A percentile compares a stretch with the other conserved stretches of the same genome.
Evolutionary conservation across 1,284 basidiomycete species (phyloP).

Genomic region (Rhodotorula sp.): DNA sequence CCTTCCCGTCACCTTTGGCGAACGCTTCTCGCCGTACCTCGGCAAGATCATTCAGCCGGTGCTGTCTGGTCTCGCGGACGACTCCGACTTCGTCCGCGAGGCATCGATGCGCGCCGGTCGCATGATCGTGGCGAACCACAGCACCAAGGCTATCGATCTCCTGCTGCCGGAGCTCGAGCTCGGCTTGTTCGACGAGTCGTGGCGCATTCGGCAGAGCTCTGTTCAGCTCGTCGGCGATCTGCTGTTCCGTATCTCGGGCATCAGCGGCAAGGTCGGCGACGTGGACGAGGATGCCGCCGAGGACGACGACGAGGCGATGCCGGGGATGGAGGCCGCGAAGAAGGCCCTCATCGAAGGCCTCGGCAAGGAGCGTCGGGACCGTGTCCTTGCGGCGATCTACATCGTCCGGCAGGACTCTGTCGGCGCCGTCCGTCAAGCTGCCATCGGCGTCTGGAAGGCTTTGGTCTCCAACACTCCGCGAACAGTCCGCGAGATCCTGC

Average conservation of each 20-base stretch:
- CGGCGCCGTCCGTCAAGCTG: constrained; percentile 81
- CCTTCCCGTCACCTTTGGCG: constrained; percentile 92
- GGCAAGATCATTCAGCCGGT: constrained; percentile 93
- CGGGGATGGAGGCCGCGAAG: constrained; percentile 69
- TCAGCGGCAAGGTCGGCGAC: constrained; percentile 82
- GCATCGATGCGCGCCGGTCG: constrained; percentile 98
- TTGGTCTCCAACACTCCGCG: constrained; percentile 72
- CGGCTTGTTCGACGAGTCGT: constrained; percentile 90
- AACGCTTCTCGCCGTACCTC: constrained; percentile 91
- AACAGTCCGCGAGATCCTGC: constrained; percentile 86
- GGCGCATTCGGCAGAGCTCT: constrained; percentile 90
- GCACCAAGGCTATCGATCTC: constrained; percentile 85
- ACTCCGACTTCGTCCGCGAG: constrained; percentile 71
- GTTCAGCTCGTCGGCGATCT: constrained; percentile 94
- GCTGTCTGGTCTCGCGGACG: constrained; percentile 85
- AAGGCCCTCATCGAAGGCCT: constrained; percentile 83
- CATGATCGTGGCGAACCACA: constrained; percentile 97
- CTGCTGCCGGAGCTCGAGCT: constrained; percentile 90
- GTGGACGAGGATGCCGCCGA: constrained; percentile 72
- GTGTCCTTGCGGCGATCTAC: constrained; percentile 86
- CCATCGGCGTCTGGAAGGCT: constrained; percentile 97
- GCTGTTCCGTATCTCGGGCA: constrained; percentile 96
- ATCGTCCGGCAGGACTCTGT: constrained; percentile 93
- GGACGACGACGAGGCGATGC: constrained; percentile 58
- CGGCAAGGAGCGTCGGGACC: constrained; percentile 82